These are phyloP conservation scores for Lizonia empirigonia DNA, from an alignment of 2,329 filamentous ascomycete genomes.

Conservation along the genomic window DNA sequence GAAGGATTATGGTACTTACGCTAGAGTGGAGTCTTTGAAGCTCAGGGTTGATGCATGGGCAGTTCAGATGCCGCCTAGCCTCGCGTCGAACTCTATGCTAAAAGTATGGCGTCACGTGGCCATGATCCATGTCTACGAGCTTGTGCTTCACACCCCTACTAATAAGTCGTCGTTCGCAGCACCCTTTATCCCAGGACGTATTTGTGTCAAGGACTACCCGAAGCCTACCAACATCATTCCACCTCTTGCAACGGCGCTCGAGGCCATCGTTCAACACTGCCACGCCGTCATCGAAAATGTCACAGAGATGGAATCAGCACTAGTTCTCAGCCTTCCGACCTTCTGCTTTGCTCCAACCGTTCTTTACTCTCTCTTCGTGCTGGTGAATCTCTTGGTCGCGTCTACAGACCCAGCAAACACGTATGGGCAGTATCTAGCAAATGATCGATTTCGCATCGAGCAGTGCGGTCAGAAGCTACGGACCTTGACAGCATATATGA, in stretches of 20 bases:
- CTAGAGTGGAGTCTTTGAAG: conserved; percentile 23
- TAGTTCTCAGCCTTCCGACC: conserved; percentile 29
- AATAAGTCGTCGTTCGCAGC: conserved; percentile 35
- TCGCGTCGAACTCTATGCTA: conserved; percentile 28
- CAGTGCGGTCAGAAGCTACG: conserved; percentile 27
- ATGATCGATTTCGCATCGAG: conserved; percentile 28
- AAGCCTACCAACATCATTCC: conserved; percentile 25
- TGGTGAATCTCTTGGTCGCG: conserved; percentile 31
- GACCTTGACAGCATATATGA: conserved; percentile 21
- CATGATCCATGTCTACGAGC: conserved; percentile 32
- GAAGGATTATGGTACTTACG: conserved; percentile 28
- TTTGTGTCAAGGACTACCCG: conserved; percentile 35
- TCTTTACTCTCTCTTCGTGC: conserved; percentile 32
- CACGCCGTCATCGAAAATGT: conserved; percentile 30
- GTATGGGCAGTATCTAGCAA: conserved; percentile 28
- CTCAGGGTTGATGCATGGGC: conserved; percentile 32
- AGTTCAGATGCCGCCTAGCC: conserved; percentile 27
- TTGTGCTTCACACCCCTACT: conserved; percentile 33
- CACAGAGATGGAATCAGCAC: conserved; percentile 29
- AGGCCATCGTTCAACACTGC: conserved; percentile 27
- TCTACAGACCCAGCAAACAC: conserved; percentile 32
- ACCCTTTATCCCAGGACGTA: conserved; percentile 34
- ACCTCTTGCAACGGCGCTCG: conserved; percentile 24
- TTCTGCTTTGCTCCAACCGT: conserved; percentile 35
- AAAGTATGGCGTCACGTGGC: conserved; percentile 34